Evolutionary conservation across 1,284 basidiomycete species (phyloP), one percentile per base, ranked within the genome.

Genomic region (Wolfiporia cocos): DNA sequence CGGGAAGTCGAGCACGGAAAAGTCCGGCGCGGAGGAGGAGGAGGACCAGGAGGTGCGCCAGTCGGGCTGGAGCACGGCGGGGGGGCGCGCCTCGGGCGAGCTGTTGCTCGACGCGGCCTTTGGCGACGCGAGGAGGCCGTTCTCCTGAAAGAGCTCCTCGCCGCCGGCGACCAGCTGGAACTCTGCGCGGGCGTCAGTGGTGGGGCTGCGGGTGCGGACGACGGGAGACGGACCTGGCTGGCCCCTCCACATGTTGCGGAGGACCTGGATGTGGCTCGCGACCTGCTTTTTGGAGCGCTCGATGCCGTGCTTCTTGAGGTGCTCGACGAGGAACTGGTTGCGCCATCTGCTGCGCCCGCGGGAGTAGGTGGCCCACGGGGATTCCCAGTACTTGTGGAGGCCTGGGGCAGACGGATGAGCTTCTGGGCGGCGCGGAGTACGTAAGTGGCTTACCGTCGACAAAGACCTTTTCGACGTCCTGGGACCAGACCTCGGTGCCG

Each of bases 211-310:
- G 33, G 38, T 34, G 33, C 24, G 39, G 28, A 31, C 22, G 35
- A 34, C 32, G 22, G 41, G 26, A 30, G 32, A 56, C 70, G 32
- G 48, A 84, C 84, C 78, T 66, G 78, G 71, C 47, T 85, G 77
- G 26, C 83, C 85, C 57, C 86, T 86, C 85, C 84, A 87, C 85
- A 88, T 88, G 57, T 87, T 88, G 34, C 84, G 69, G 37, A 88
- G 62, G 43, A 88, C 86, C 57, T 89, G 86, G 40, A 89, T 85
- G 56, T 89, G 86, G 57, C 81, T 85, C 15, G 86, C 86, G 52
- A 89, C 86, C 59, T 88, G 85, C 58, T 88, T 88, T 70, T 86
- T 87, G 31, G 81, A 73, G 26, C 86, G 78, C 22, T 70, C 69
- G 54, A 89, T 76, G 44, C 79, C 81, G 32, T 69, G 65, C 50